phyloP scores from a whole-genome alignment of 2,329 filamentous ascomycete species.

The Lasiodiplodia theobromae region DNA sequence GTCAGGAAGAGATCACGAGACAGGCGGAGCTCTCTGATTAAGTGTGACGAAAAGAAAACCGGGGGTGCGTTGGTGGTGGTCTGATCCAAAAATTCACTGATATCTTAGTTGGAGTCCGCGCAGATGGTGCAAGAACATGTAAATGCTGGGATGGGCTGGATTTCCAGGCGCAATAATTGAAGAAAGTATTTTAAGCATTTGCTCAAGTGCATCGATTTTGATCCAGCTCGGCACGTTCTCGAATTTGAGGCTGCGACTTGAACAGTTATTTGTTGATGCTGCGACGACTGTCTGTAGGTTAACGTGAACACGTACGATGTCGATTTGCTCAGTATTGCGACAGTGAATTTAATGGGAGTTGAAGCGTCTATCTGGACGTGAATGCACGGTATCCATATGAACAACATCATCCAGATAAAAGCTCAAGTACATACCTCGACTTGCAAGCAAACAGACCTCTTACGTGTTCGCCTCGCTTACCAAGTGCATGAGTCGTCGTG shows the following conservation, averaged over 20 bases:
- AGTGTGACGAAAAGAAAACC: background rate
- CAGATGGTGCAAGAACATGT: background rate
- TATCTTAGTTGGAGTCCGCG: background rate
- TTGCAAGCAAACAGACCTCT: background rate
- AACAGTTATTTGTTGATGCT: no score
- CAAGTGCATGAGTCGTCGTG: background rate
- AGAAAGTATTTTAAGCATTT: background rate
- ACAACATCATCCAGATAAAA: no score
- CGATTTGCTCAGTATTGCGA: no score
- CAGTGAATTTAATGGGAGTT: no score
- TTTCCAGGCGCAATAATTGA: background rate
- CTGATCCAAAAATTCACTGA: background rate
- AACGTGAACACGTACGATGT: no score
- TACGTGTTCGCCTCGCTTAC: background rate
- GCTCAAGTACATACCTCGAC: no score
- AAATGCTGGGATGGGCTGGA: background rate
- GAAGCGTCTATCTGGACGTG: no score
- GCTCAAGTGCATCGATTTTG: background rate
- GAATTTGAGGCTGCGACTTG: no score
- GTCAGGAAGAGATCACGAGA: slow-evolving; percentile 37
- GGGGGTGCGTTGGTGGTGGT: background rate
- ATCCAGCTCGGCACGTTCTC: background rate
- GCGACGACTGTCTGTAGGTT: no score
- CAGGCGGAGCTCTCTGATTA: slow-evolving; percentile 25
- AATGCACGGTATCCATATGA: no score